Evolutionary conservation across 768 basidiomycete species (phyloP).

Genomic region (Suillus subluteus): DNA sequence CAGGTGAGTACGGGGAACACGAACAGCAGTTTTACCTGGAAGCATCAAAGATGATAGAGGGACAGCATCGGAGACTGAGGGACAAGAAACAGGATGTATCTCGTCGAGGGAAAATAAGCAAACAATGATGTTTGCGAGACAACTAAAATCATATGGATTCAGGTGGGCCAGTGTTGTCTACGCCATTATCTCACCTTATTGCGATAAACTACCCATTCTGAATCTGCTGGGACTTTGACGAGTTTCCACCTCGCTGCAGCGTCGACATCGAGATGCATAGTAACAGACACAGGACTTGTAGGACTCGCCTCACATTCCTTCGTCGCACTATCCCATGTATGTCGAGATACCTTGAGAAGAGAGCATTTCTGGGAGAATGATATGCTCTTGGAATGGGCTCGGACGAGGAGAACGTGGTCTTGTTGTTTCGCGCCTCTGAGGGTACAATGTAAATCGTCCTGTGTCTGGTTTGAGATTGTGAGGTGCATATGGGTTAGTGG

Average conservation of each 20-base stretch:
- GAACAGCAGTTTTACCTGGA: constrained; percentile 57
- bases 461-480: constrained; percentile 43
- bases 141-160: constrained; percentile 38
- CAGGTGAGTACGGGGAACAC: constrained; percentile 18
- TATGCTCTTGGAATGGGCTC: constrained; percentile 27
- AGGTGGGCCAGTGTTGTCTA: not conserved
- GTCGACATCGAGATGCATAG: constrained; percentile 26
- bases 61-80: constrained; percentile 64
- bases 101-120: constrained; percentile 65
- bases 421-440: constrained; percentile 12
- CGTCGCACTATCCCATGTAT: constrained; percentile 20
- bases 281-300: constrained; percentile 17
- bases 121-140: constrained; percentile 43
- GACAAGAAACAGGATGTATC: constrained; percentile 59
- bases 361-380: constrained; percentile 24
- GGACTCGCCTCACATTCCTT: constrained; percentile 21
- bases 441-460: constrained; percentile 27
- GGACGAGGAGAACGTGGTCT: constrained; percentile 21
- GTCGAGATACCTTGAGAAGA: constrained; percentile 22
- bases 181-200: constrained; percentile 45
- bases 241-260: constrained; percentile 49
- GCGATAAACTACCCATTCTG: constrained; percentile 62
- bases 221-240: constrained; percentile 44
- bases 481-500: constrained; percentile 26
- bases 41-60: constrained; percentile 76